Evolutionary conservation across 805 yeast species (phyloP).

Genomic region (Candida broadrunensis): DNA sequence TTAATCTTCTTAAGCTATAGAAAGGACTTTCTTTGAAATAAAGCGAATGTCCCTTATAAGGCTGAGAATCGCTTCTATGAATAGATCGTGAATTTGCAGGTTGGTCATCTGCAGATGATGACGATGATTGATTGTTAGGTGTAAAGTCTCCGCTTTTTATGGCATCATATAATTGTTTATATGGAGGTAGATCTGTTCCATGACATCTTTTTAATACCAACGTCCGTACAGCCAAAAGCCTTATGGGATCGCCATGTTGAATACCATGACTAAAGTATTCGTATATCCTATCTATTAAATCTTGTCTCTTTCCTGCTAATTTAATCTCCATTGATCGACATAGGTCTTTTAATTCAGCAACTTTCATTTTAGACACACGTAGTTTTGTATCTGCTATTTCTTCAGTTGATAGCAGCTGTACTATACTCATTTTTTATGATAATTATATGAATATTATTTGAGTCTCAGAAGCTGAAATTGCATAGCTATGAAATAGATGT

Average conservation of each 20-base stretch:
- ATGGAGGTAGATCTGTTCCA: conserved; percentile 36
- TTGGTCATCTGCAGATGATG: conserved; percentile 1
- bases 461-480: no score
- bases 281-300: conserved; percentile 52
- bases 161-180: conserved; percentile 22
- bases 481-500: no score
- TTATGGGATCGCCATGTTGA: conserved; percentile 35
- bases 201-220: conserved; percentile 36
- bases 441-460: no score
- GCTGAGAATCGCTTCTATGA: conserved; percentile 7
- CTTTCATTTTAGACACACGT: conserved; percentile 29
- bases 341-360: conserved; percentile 51
- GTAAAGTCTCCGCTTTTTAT: conserved; percentile 24
- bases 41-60: conserved; percentile 36
- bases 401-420: conserved; percentile 10
- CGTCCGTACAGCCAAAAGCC: conserved; percentile 40
- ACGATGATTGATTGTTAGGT: no score
- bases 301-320: conserved; percentile 58
- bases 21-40: conserved; percentile 57
- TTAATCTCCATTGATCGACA: conserved; percentile 50
- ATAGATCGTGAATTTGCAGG: conserved; percentile 3
- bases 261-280: conserved; percentile 43
- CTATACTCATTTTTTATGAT: no score
- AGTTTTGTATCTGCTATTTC: conserved; percentile 13
- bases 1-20: conserved; percentile 44